Evolutionary conservation across 2,329 filamentous ascomycete genomes (phyloP).

Genomic region (Penicillium carneum): DNA sequence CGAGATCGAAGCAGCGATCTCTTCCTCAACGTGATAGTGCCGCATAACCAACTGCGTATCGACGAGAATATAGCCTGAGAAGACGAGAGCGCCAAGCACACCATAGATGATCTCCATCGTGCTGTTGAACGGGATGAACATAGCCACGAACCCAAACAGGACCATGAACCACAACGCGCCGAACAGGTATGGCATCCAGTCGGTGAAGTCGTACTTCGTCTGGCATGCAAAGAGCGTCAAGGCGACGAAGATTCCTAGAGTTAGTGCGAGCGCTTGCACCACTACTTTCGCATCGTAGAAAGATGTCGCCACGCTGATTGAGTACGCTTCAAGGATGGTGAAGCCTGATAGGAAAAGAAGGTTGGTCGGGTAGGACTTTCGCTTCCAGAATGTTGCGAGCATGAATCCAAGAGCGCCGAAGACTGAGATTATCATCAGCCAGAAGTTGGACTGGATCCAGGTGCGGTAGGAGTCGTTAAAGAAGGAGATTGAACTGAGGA

Average conservation of each 20-base stretch:
- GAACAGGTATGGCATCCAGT: slow-evolving; percentile 94
- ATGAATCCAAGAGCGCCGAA: slow-evolving; percentile 84
- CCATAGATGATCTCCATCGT: slow-evolving; percentile 86
- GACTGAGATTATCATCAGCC: slow-evolving; percentile 85
- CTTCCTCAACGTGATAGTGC: slow-evolving; percentile 96
- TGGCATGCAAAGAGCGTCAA: slow-evolving; percentile 88
- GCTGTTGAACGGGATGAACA: slow-evolving; percentile 84
- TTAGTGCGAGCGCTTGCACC: slow-evolving; percentile 87
- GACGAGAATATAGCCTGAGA: slow-evolving; percentile 92
- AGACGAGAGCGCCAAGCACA: slow-evolving; percentile 80
- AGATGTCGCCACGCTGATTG: slow-evolving; percentile 88
- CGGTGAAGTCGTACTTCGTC: slow-evolving; percentile 96
- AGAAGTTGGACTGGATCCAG: slow-evolving; percentile 86
- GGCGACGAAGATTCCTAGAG: slow-evolving; percentile 70
- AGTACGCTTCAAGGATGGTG: slow-evolving; percentile 90
- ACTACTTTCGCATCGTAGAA: slow-evolving; percentile 87
- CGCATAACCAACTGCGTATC: slow-evolving; percentile 96
- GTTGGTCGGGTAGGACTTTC: slow-evolving; percentile 93
- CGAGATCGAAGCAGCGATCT: slow-evolving; percentile 93
- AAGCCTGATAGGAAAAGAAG: slow-evolving; percentile 90
- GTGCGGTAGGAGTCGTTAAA: slow-evolving; percentile 77
- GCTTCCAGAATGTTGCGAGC: slow-evolving; percentile 91
- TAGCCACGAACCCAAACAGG: slow-evolving; percentile 89
- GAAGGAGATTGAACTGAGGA: slow-evolving; percentile 84
- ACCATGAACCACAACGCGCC: slow-evolving; percentile 88